Evolutionary conservation across 31 red algal genomes (phyloP).

Genomic region (Bonnemaisonia californica): DNA sequence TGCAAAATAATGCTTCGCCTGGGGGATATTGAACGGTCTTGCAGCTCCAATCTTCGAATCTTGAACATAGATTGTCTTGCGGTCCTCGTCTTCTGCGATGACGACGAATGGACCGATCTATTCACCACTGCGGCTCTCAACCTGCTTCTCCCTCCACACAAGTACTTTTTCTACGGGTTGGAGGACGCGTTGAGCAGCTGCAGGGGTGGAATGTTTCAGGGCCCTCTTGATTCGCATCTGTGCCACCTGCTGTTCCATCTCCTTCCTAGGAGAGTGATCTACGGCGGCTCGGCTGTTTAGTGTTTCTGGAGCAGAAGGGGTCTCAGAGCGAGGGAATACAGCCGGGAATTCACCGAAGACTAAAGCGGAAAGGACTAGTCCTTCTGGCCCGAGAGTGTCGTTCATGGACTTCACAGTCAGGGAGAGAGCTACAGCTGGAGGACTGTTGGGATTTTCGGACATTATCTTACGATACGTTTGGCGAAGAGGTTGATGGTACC

Average conservation of each 20-base stretch:
- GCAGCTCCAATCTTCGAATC: not conserved
- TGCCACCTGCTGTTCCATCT: too few species aligned
- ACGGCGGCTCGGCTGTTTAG: not conserved
- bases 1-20: not conserved
- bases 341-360: too few species aligned
- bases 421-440: constrained; percentile 28
- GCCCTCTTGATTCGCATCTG: not conserved
- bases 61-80: not conserved
- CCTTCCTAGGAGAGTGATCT: not conserved
- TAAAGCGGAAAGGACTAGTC: too few species aligned
- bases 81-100: not conserved
- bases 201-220: not conserved
- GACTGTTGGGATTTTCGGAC: too few species aligned
- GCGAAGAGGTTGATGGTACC: too few species aligned
- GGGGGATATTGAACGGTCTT: not conserved
- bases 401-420: too few species aligned
- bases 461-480: too few species aligned
- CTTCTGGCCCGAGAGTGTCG: too few species aligned
- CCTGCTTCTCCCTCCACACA: not conserved
- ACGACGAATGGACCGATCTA: not conserved
- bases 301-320: not conserved
- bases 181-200: not conserved
- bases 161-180: not conserved
- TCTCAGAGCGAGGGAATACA: too few species aligned
- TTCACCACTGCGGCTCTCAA: constrained; percentile 1